Percentiles rank a stretch among this genome's conserved stretches.
phyloP scores from a whole-genome alignment of 2,329 filamentous ascomycete genomes.

The Alternaria solani region DNA sequence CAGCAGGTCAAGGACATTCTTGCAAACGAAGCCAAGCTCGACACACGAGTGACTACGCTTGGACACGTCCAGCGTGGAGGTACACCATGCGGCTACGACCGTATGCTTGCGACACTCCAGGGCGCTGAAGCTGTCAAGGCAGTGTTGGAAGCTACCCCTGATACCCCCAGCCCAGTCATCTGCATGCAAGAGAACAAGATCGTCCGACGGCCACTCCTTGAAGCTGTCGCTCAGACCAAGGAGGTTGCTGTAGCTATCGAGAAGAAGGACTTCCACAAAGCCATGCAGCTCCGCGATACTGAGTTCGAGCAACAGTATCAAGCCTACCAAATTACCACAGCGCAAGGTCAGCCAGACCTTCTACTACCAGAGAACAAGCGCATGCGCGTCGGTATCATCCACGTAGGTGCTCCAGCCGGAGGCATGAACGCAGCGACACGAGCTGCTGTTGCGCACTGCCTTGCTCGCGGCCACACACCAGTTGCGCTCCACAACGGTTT shows the following conservation, averaged over 20 bases:
- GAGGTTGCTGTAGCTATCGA: conserved; percentile 83
- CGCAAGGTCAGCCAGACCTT: conserved; percentile 75
- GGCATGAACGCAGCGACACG: conserved; percentile 98
- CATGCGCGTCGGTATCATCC: conserved; percentile 94
- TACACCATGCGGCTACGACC: conserved; percentile 89
- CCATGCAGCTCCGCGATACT: conserved; percentile 87
- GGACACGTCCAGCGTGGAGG: conserved; percentile 98
- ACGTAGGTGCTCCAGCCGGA: conserved; percentile 94
- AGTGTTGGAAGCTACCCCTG: conserved; percentile 66
- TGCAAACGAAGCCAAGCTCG: conserved; percentile 79
- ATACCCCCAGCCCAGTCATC: conserved; percentile 92
- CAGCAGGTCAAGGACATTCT: conserved; percentile 86
- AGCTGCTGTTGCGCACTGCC: conserved; percentile 90
- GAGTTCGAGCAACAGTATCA: conserved; percentile 94
- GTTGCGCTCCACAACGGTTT: conserved; percentile 97
- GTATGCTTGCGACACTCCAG: conserved; percentile 90
- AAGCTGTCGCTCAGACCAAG: conserved; percentile 87
- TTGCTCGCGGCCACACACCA: conserved; percentile 90
- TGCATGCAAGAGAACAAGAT: conserved; percentile 99
- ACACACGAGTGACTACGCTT: conserved; percentile 92
- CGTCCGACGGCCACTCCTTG: conserved; percentile 84
- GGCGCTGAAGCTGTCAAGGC: conserved; percentile 54
- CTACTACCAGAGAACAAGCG: conserved; percentile 76
- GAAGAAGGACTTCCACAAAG: conserved; percentile 82
- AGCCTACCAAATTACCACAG: conserved; percentile 90